Evolutionary conservation across 306 rosid genomes (phyloP), one percentile per base, ranked within the genome.

Genomic region (Vicia villosa): DNA sequence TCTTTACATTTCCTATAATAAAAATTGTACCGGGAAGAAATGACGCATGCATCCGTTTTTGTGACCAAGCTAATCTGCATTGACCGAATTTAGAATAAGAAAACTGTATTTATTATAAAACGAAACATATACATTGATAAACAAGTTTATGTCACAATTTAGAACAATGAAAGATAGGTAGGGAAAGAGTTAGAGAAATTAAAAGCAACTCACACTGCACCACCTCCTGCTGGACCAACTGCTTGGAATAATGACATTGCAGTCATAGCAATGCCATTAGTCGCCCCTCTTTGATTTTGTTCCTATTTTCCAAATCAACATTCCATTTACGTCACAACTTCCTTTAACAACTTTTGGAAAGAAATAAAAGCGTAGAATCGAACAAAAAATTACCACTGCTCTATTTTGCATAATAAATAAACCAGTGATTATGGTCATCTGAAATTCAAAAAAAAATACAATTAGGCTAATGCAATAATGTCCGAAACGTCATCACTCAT

Each of bases 221-320:
- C 98, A 11, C 96, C 98, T 15, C 55, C 85, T 50, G 93, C 92
- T 47, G 98, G 96, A 49, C 96, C 98, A 54, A 75, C 24, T 70
- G 88, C 82, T 83, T 92, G 90, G 81, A 82, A 90, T 30, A 82
- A 51, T 45, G 96, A 90, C 91, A 88, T 83, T 8, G 38, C 84
- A 20, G 98, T 86, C 96, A 92, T 79, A 16, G 93, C 38, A 62
- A 90, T 63, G 67, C 98, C 95, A 83, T 88, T 92, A 34, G 96
- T 91, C 24, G 87, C 88, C 15, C 96, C 96, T 46, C 96, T 83
- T 73, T 88, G 91, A 46, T 77, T 69, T 81, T 88, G 98, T 41
- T 79, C 85, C 98, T 89, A 68, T 72, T 20, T 67, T 64, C 13
- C 59, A 70, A 69, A 76, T 41, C 40, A 82, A 61, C 10, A 45